Evolutionary conservation across 805 yeast species (phyloP), one percentile per base, ranked within the genome.

Genomic region (Jamesozyma hellenica): DNA sequence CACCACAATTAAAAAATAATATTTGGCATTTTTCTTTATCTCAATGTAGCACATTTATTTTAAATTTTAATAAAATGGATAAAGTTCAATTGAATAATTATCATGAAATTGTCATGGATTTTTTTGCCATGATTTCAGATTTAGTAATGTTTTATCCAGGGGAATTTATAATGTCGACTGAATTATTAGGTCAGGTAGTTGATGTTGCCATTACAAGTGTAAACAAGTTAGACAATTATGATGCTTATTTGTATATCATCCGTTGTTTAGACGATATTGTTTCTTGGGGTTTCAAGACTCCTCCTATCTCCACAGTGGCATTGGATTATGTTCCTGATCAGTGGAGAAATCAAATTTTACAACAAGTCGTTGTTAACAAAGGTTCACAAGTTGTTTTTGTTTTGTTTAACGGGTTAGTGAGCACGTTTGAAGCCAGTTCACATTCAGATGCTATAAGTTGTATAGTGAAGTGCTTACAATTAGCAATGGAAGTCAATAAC

Each of bases 221-320:
- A 75, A 17, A 65, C 76, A 50, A 61, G 57, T 18, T 80, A 32
- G 79, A 77, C 43, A 87, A 85, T 53, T 70, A 68, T 43, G 92
- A 82, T 44, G 80, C 95, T 4, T 65, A 86, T 42, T 66, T 72
- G 31, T 68, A 86, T 2, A 74, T 80, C 15, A 63, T 88, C 42
- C 87, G 85, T 53, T 86, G 75, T 57, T 61, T 88, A 49, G 79
- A 84, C 47, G 98, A 92, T 57, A 67, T 86, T 28, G 61, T 83
- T 17, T 74, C 87, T 6, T 88, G 94, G 90, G 95, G 95, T 1
- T 75, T 80, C 47, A 79, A 72, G 21, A 66, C 73, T 9, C 87
- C 95, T 2, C 95, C 96, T 4, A 70, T 83, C 15, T 80, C 94
- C 7, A 71, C 80, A 31, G 70, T 73, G 39, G 70, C 58, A 8